These are phyloP conservation scores for Trichoderma aggressivum DNA, from an alignment of 2,329 filamentous ascomycete species.

Conservation along the genomic window DNA sequence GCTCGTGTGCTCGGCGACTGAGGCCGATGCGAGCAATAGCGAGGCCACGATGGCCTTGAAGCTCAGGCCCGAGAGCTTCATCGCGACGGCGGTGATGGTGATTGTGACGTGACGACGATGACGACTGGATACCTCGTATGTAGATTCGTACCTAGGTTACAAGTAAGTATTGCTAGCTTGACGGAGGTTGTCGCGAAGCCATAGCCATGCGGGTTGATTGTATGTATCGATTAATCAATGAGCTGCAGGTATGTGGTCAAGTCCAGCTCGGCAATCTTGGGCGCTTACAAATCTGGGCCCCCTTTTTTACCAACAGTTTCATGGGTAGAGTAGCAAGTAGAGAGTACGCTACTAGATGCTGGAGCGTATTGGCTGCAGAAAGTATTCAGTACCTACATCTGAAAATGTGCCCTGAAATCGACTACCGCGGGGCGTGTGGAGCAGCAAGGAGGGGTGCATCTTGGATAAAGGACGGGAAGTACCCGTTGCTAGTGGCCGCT, in stretches of 20 bases:
- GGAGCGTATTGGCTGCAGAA: accelerated
- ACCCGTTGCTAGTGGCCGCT: conserved; percentile 4
- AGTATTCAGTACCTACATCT: not conserved
- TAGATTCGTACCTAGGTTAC: not conserved
- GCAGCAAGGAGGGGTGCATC: not conserved
- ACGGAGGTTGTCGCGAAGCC: not conserved
- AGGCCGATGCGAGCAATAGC: conserved; percentile 43
- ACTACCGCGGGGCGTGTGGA: not conserved
- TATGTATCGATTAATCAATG: not conserved
- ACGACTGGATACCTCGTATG: not conserved
- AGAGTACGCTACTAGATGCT: not conserved
- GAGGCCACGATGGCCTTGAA: conserved; percentile 49
- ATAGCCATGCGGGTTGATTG: conserved; percentile 1
- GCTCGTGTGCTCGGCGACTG: conserved; percentile 78
- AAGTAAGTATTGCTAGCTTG: not conserved
- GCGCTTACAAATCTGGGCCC: conserved; percentile 8
- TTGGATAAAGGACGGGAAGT: not conserved
- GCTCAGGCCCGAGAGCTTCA: conserved; percentile 49
- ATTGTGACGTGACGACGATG: not conserved
- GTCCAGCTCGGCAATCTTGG: not conserved
- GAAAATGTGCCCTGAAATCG: not conserved
- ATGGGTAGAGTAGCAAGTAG: not conserved
- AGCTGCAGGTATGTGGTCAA: not conserved
- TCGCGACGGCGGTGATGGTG: conserved; percentile 29
- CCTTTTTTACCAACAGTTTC: not conserved